Conservation (phyloP, 1,284 basidiomycete species). For the Cryptococcus sp. region DNA sequence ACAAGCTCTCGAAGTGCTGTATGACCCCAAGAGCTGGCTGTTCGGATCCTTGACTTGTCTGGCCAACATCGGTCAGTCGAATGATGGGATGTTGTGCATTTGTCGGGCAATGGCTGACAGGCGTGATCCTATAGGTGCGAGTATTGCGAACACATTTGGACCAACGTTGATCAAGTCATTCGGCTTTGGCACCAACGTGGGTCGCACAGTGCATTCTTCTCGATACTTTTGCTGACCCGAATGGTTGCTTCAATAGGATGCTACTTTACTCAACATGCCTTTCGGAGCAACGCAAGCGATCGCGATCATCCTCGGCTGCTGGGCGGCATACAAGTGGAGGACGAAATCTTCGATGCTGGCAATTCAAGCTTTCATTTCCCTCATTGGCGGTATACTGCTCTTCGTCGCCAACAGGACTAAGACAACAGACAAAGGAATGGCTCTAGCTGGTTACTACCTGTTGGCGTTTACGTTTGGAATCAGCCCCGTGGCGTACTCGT, state of each 20-base stretch:
- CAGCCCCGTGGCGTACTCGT: constrained; percentile 21
- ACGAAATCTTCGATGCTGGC: constrained; percentile 34
- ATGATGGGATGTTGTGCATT: too few species aligned
- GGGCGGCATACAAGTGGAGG: constrained; percentile 30
- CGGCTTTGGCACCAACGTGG: constrained; percentile 37
- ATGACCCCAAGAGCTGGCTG: constrained; percentile 36
- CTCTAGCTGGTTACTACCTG: constrained; percentile 27
- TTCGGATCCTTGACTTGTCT: constrained; percentile 37
- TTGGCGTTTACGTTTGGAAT: constrained; percentile 18
- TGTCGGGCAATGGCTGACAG: too few species aligned
- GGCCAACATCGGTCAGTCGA: constrained; percentile 20
- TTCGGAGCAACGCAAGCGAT: constrained; percentile 31
- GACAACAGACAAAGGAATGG: constrained; percentile 3
- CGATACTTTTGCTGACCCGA: too few species aligned
- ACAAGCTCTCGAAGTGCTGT: constrained; percentile 44
- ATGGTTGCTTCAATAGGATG: not conserved
- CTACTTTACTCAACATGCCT: constrained; percentile 33
- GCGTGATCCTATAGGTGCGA: constrained; percentile 17
- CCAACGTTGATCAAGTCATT: constrained; percentile 47
- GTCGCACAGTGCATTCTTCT: too few species aligned
- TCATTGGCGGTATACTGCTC: constrained; percentile 23
- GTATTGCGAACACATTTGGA: constrained; percentile 41
- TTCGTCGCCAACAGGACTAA: constrained; percentile 11
- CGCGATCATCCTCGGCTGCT: constrained; percentile 32
- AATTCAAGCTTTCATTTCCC: constrained; percentile 12